A percentile compares a stretch with the other conserved stretches of the same genome.
These are phyloP conservation scores for Wickerhamomyces sp. DNA, from an alignment of 1,139 yeast species.

Conservation along the genomic window DNA sequence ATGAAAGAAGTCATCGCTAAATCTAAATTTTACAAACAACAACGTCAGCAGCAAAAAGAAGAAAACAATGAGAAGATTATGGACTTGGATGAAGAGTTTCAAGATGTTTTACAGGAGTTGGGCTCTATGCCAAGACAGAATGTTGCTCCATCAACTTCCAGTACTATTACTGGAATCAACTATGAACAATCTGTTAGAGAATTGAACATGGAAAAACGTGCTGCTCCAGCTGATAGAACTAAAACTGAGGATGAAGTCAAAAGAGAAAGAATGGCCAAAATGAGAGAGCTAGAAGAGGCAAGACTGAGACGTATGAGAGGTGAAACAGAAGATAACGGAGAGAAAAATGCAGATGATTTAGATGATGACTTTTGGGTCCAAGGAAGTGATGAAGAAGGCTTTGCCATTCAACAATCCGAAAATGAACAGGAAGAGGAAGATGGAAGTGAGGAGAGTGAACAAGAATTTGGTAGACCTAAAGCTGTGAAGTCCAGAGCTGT, in stretches of 20 bases:
- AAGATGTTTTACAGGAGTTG: conserved; percentile 67
- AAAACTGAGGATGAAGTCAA: conserved; percentile 84
- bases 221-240: conserved; percentile 94
- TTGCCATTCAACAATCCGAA: conserved; percentile 15
- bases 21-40: conserved; percentile 83
- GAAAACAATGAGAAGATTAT: conserved; percentile 66
- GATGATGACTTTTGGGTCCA: conserved; percentile 41
- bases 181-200: conserved; percentile 80
- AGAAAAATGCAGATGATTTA: conserved; percentile 64
- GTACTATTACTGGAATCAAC: conserved; percentile 21
- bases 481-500: conserved; percentile 18
- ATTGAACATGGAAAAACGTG: conserved; percentile 77
- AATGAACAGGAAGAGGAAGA: conserved; percentile 20
- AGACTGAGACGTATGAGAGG: conserved; percentile 87
- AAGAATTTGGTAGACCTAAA: conserved; percentile 14
- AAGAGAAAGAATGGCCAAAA: conserved; percentile 61
- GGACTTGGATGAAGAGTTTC: conserved; percentile 74
- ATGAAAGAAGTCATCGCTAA: conserved; percentile 97
- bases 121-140: conserved; percentile 25
- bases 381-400: conserved; percentile 42
- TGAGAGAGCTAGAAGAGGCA: conserved; percentile 67
- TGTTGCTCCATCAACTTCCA: conserved; percentile 4
- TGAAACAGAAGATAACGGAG: conserved; percentile 37
- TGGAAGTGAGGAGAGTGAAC: conserved; percentile 19
- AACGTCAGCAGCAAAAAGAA: conserved; percentile 76